Conservation (phyloP, 164 flowering plant species). For the Sedum album region DNA sequence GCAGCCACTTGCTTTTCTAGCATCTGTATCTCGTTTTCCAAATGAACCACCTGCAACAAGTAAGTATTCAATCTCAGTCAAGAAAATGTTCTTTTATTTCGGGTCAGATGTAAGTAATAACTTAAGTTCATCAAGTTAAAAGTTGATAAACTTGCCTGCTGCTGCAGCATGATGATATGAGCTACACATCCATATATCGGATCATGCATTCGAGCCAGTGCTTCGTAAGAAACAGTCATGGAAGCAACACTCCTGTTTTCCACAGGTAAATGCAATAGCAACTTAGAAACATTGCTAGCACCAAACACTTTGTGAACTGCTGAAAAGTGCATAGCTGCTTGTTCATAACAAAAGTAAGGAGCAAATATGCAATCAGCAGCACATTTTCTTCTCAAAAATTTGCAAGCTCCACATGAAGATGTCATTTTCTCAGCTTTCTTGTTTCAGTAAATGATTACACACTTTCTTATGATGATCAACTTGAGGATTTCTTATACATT, state of each 20-base stretch:
- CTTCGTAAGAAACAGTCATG: background rate
- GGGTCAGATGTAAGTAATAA: too few relatives aligned
- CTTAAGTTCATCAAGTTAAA: too few relatives aligned
- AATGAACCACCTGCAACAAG: background rate
- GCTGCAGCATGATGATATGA: background rate
- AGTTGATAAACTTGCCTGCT: background rate
- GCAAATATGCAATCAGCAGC: background rate
- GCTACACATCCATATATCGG: background rate
- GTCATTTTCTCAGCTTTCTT: conserved; percentile 3
- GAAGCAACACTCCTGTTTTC: background rate
- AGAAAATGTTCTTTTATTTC: background rate
- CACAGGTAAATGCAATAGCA: background rate
- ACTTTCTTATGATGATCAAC: background rate
- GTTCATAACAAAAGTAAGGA: conserved; percentile 3
- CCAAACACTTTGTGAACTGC: conserved; percentile 6
- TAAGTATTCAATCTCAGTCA: background rate
- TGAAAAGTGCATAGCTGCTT: conserved; percentile 1
- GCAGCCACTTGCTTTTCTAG: background rate
- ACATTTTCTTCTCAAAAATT: background rate
- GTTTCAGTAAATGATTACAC: background rate
- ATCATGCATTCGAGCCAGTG: conserved; percentile 1
- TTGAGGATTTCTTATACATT: background rate
- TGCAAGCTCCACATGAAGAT: background rate
- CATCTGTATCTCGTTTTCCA: background rate
- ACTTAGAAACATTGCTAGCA: conserved; percentile 1